Evolutionary conservation across 2,329 filamentous ascomycete genomes (phyloP).

Genomic region (Amylocarpus encephaloides): DNA sequence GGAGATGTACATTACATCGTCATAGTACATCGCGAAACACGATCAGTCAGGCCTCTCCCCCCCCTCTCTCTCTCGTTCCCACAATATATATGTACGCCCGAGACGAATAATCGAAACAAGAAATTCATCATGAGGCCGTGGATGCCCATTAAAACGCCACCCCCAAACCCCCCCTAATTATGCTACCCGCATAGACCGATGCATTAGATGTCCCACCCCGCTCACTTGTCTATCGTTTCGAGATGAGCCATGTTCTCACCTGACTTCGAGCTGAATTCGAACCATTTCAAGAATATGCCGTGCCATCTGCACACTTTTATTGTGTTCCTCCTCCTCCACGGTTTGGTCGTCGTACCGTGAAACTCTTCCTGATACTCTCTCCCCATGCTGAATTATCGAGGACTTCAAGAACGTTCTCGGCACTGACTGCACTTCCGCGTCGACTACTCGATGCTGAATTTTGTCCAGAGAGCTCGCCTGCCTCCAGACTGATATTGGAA

Average conservation of each 20-base stretch:
- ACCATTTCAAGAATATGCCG: not conserved
- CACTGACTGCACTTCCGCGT: conserved; percentile 63
- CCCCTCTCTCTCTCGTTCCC: not conserved
- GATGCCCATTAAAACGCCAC: conserved; percentile 9
- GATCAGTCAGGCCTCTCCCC: not conserved
- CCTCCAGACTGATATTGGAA: conserved; percentile 29
- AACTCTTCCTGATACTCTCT: conserved; percentile 82
- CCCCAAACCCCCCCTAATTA: conserved; percentile 14
- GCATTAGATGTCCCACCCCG: conserved; percentile 12
- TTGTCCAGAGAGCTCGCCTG: conserved; percentile 16
- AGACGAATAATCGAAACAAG: conserved; percentile 5
- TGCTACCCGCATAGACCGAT: conserved; percentile 20
- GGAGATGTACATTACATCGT: too few relatives aligned
- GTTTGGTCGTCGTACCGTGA: conserved; percentile 55
- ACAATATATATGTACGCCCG: conserved; percentile 1
- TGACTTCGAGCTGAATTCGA: not conserved
- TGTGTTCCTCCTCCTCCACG: conserved; percentile 13
- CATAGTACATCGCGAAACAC: conserved; percentile 1
- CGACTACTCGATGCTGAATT: conserved; percentile 44
- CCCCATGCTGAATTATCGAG: conserved; percentile 90
- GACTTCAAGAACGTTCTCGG: conserved; percentile 73
- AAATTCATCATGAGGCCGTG: conserved; percentile 11
- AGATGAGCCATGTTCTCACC: too few relatives aligned
- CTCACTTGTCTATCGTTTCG: not conserved
- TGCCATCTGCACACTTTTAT: not conserved